A percentile compares a stretch with the other conserved stretches of the same genome.
Evolutionary conservation across 768 basidiomycete genomes (phyloP).

Genomic region (Kwoniella sp.): DNA sequence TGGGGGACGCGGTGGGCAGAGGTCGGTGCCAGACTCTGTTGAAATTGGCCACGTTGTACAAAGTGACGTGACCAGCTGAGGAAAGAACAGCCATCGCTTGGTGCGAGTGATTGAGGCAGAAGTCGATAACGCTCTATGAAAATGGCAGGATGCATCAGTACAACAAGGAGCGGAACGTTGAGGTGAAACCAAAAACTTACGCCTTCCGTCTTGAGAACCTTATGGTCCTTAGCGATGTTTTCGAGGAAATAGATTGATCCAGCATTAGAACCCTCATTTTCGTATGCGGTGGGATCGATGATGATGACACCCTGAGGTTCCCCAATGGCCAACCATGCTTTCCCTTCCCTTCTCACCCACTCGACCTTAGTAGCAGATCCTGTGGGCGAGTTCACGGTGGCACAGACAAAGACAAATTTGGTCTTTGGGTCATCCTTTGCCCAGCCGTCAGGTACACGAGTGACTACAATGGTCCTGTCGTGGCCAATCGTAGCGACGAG

Average conservation of each 20-base stretch:
- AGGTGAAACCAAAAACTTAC: conserved; percentile 22
- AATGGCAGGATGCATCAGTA: conserved; percentile 10
- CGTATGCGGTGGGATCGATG: conserved; percentile 19
- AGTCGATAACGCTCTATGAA: conserved; percentile 30
- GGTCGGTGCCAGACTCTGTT: conserved; percentile 39
- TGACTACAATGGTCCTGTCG: conserved; percentile 29
- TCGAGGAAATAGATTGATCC: neutral
- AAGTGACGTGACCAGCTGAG: conserved; percentile 16
- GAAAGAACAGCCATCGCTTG: conserved; percentile 44
- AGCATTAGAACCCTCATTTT: neutral
- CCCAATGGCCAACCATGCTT: conserved; percentile 34
- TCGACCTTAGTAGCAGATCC: conserved; percentile 31
- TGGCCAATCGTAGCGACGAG: conserved; percentile 33
- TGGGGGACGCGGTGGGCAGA: conserved; percentile 20
- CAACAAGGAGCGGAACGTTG: neutral
- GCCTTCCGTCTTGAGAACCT: conserved; percentile 37
- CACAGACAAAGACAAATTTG: neutral
- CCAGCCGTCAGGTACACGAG: conserved; percentile 37
- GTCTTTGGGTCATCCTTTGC: conserved; percentile 27
- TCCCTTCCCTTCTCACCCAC: conserved; percentile 33
- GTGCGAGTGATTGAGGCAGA: conserved; percentile 44
- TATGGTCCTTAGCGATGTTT: conserved; percentile 16
- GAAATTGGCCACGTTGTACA: conserved; percentile 36
- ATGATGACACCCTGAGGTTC: conserved; percentile 37
- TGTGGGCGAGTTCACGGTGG: neutral